Conservation (phyloP, 2,329 filamentous ascomycete genomes). For the Aspergillus ruber region DNA sequence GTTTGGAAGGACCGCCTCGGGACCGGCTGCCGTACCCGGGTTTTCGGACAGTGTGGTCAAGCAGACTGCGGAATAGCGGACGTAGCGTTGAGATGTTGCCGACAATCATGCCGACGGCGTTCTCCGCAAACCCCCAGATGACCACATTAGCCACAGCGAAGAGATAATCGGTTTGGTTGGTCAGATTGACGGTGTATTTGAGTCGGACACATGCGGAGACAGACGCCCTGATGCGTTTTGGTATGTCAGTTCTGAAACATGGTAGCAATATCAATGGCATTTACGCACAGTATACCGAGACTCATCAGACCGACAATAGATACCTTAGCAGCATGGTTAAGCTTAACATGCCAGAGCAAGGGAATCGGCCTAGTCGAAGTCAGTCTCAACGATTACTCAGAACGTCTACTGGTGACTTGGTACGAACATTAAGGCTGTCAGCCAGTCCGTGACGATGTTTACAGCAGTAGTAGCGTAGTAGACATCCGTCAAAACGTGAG, state of each 20-base stretch:
- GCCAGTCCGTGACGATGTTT: conserved; percentile 20
- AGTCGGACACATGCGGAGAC: conserved; percentile 34
- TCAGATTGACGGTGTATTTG: conserved; percentile 37
- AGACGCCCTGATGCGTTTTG: conserved; percentile 15
- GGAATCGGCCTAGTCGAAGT: conserved; percentile 34
- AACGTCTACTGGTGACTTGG: conserved; percentile 10
- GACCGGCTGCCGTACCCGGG: conserved; percentile 6
- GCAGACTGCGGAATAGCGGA: conserved; percentile 33
- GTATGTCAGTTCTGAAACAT: too few species aligned
- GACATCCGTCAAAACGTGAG: conserved; percentile 16
- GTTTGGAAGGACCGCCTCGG: conserved; percentile 50
- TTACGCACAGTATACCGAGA: conserved; percentile 39
- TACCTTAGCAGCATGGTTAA: conserved; percentile 41
- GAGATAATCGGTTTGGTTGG: conserved; percentile 35
- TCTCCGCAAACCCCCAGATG: conserved; percentile 45
- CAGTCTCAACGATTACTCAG: conserved; percentile 11
- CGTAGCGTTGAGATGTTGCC: conserved; percentile 44
- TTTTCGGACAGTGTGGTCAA: conserved; percentile 11
- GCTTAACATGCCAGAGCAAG: conserved; percentile 38
- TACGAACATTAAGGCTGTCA: conserved; percentile 16
- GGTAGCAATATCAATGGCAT: conserved; percentile 22
- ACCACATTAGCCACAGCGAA: conserved; percentile 37
- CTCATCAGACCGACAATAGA: conserved; percentile 41
- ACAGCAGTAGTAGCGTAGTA: conserved; percentile 20
- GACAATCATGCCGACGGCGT: conserved; percentile 46